Conservation (phyloP, 352 stramenopile species). For the Peronospora destructor region DNA sequence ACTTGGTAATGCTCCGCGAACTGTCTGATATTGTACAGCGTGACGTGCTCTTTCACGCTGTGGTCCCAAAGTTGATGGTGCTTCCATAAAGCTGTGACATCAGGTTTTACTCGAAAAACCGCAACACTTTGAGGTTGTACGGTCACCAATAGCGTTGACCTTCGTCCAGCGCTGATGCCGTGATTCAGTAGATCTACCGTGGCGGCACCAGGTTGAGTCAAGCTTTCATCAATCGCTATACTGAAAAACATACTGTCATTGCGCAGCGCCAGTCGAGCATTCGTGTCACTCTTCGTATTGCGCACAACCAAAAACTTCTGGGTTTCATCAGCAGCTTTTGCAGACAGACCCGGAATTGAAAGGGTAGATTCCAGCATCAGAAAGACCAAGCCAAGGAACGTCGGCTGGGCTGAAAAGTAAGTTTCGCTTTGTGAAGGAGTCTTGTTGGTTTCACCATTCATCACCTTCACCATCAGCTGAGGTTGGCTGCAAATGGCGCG, state of each 20-base stretch:
- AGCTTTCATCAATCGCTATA: constrained; percentile 43
- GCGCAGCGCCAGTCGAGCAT: constrained; percentile 61
- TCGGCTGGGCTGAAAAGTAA: constrained; percentile 47
- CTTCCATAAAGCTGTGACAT: constrained; percentile 63
- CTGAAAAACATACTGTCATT: constrained; percentile 87
- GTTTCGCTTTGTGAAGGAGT: constrained; percentile 22
- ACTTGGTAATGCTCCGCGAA: constrained; percentile 86
- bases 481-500: constrained; percentile 71
- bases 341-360: constrained; percentile 28
- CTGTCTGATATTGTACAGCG: constrained; percentile 87
- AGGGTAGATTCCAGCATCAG: constrained; percentile 66
- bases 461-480: constrained; percentile 67
- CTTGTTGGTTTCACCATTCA: constrained; percentile 37
- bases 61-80: constrained; percentile 82
- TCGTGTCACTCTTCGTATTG: constrained; percentile 60
- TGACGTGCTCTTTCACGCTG: constrained; percentile 84
- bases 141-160: constrained; percentile 58
- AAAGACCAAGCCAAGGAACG: constrained; percentile 79
- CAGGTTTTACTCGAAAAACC: constrained; percentile 65
- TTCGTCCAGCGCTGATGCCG: constrained; percentile 59
- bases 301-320: constrained; percentile 74
- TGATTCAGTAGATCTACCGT: constrained; percentile 62
- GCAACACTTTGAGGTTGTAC: constrained; percentile 48
- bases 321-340: constrained; percentile 27
- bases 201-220: constrained; percentile 31